Evolutionary conservation across 345 rosid genomes (phyloP).

Genomic region (Brassica nigra): DNA sequence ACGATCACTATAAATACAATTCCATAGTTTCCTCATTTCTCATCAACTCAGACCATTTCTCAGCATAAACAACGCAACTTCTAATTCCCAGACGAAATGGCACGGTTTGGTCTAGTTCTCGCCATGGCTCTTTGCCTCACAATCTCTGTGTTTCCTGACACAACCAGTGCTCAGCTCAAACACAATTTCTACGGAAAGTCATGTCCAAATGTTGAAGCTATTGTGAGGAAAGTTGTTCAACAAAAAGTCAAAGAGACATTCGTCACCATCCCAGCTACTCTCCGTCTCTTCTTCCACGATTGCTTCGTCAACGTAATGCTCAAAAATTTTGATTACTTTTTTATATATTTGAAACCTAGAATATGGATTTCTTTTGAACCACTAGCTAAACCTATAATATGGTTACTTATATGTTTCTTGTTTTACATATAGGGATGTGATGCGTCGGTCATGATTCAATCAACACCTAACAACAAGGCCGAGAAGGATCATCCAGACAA

Average conservation of each 20-base stretch:
- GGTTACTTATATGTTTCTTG: background rate
- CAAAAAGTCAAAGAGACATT: slow-evolving; percentile 61
- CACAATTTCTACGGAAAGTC: slow-evolving; percentile 50
- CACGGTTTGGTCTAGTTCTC: slow-evolving; percentile 31
- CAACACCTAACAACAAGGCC: slow-evolving; percentile 57
- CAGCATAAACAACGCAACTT: background rate
- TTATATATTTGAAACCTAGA: background rate
- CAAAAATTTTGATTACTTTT: background rate
- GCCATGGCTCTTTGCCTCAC: slow-evolving; percentile 47
- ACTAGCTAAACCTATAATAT: background rate
- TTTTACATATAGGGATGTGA: slow-evolving; percentile 62
- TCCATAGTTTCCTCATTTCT: background rate
- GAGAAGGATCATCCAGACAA: slow-evolving; percentile 90
- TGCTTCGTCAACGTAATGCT: slow-evolving; percentile 66
- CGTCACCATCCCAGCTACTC: slow-evolving; percentile 74
- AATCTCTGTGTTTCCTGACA: slow-evolving; percentile 48
- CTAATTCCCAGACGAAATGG: slow-evolving; percentile 23
- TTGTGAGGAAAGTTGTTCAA: slow-evolving; percentile 54
- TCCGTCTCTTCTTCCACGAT: slow-evolving; percentile 38
- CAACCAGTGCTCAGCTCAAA: slow-evolving; percentile 61
- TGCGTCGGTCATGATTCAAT: slow-evolving; percentile 66
- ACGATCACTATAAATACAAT: slow-evolving; percentile 31
- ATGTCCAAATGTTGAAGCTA: slow-evolving; percentile 73
- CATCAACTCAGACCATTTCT: slow-evolving; percentile 9
- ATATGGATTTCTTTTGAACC: background rate